Conservation (phyloP, 2,329 filamentous ascomycete species). For the Calonectria multiphialidica region DNA sequence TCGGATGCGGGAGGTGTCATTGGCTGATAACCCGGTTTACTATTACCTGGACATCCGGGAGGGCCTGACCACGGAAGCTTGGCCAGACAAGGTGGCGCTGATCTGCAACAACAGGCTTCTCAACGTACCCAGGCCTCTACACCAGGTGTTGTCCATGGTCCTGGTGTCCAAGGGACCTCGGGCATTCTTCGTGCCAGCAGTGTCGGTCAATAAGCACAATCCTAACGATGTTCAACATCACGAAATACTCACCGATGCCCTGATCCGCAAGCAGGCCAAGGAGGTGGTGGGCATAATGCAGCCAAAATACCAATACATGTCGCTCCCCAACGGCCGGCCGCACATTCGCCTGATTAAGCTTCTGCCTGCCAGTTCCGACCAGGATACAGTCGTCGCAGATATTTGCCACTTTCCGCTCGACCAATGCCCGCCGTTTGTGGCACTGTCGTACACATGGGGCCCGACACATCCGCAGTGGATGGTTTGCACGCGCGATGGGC, state of each 20-base stretch:
- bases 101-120: slow-evolving; percentile 25
- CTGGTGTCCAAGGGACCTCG: slow-evolving; percentile 12
- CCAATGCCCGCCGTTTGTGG: slow-evolving; percentile 18
- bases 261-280: slow-evolving; percentile 10
- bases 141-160: slow-evolving; percentile 20
- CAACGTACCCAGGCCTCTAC: slow-evolving; percentile 12
- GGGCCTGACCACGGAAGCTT: slow-evolving; percentile 5
- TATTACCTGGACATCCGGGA: slow-evolving; percentile 21
- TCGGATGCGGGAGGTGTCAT: slow-evolving; percentile 18
- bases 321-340: slow-evolving; percentile 8
- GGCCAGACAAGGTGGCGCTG: slow-evolving; percentile 21
- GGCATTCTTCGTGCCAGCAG: slow-evolving; percentile 11
- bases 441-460: slow-evolving; percentile 22
- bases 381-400: slow-evolving; percentile 12
- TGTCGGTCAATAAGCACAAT: slow-evolving; percentile 7
- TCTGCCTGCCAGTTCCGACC: background rate
- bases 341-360: slow-evolving; percentile 23
- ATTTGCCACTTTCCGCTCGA: slow-evolving; percentile 23
- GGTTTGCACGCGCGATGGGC: slow-evolving; percentile 21
- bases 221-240: background rate
- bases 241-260: slow-evolving; percentile 5
- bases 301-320: slow-evolving; percentile 17
- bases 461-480: slow-evolving; percentile 11
- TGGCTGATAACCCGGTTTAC: slow-evolving; percentile 16
- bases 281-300: slow-evolving; percentile 21